Conservation (phyloP, 169 alveolate species). For the Cryptosporidium xiaoi region DNA sequence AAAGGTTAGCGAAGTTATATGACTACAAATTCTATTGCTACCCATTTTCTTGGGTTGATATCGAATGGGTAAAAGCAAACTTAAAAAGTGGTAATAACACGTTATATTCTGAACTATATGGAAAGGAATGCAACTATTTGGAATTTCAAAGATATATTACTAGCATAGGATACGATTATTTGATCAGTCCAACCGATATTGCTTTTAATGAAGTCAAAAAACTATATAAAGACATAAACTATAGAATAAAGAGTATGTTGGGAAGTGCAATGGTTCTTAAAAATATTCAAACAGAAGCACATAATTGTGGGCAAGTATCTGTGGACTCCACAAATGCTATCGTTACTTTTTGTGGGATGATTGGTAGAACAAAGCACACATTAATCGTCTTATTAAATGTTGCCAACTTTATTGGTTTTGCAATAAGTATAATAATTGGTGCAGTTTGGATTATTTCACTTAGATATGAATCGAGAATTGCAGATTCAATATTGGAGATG, state of each 20-base stretch:
- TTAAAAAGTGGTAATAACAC: conserved; percentile 23
- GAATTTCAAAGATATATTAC: conserved; percentile 39
- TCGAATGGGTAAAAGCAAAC: background rate
- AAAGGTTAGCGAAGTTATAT: conserved; percentile 35
- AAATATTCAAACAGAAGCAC: conserved; percentile 35
- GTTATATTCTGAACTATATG: conserved; percentile 3
- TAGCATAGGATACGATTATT: conserved; percentile 48
- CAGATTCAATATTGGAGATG: conserved; percentile 47
- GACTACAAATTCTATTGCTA: conserved; percentile 24
- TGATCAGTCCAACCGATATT: conserved; percentile 25
- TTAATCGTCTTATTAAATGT: conserved; percentile 30
- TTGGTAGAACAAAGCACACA: conserved; percentile 26
- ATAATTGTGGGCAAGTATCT: conserved; percentile 65
- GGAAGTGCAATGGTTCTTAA: conserved; percentile 49
- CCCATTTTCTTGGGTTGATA: conserved; percentile 53
- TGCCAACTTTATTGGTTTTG: conserved; percentile 44
- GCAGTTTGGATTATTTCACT: conserved; percentile 58
- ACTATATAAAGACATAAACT: conserved; percentile 1
- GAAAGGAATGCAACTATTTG: conserved; percentile 22
- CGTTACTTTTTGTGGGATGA: conserved; percentile 52
- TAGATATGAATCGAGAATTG: conserved; percentile 64
- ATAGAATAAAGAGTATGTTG: conserved; percentile 41
- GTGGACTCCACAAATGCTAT: conserved; percentile 64
- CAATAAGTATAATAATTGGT: conserved; percentile 48
- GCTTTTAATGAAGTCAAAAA: conserved; percentile 21